Percentiles rank a stretch among this genome's conserved stretches.
phyloP scores from a whole-genome alignment of 1,139 yeast species.

The Hansenula sp. region DNA sequence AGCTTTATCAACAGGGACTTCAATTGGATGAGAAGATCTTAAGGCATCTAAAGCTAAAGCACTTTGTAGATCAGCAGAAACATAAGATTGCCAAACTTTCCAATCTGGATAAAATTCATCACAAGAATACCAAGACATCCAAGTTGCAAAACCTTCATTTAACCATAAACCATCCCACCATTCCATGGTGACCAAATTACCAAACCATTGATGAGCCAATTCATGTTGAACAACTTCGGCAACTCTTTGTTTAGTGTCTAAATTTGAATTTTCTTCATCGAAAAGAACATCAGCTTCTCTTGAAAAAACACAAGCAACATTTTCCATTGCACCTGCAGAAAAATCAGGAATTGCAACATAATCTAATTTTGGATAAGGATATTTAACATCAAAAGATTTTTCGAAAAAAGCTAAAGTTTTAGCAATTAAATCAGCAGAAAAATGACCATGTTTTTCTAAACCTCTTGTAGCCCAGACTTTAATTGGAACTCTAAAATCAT shows the following conservation, averaged over 20 bases:
- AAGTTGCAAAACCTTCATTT: conserved; percentile 81
- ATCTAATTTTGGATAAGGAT: conserved; percentile 71
- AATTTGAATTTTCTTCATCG: conserved; percentile 53
- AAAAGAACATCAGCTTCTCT: conserved; percentile 64
- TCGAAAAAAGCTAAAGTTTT: conserved; percentile 66
- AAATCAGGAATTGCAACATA: conserved; percentile 72
- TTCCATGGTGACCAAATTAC: conserved; percentile 77
- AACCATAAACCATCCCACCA: conserved; percentile 88
- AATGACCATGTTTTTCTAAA: conserved; percentile 54
- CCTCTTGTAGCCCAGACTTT: conserved; percentile 72
- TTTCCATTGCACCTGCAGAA: conserved; percentile 81
- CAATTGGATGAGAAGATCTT: conserved; percentile 74
- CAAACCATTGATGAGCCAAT: conserved; percentile 84
- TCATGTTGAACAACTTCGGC: conserved; percentile 81
- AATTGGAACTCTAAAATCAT: conserved; percentile 43
- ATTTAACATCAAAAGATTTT: conserved; percentile 57
- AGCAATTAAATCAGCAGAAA: conserved; percentile 64
- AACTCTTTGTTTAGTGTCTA: conserved; percentile 57
- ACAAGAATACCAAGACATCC: conserved; percentile 70
- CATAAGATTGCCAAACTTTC: conserved; percentile 64
- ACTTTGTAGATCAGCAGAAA: conserved; percentile 56
- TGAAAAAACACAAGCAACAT: conserved; percentile 74
- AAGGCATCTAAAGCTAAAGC: conserved; percentile 66
- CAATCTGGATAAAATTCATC: conserved; percentile 66
- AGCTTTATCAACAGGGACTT: conserved; percentile 69